Conservation (phyloP, 495 filamentous ascomycete species). For the Trichocladium uniseriatum region DNA sequence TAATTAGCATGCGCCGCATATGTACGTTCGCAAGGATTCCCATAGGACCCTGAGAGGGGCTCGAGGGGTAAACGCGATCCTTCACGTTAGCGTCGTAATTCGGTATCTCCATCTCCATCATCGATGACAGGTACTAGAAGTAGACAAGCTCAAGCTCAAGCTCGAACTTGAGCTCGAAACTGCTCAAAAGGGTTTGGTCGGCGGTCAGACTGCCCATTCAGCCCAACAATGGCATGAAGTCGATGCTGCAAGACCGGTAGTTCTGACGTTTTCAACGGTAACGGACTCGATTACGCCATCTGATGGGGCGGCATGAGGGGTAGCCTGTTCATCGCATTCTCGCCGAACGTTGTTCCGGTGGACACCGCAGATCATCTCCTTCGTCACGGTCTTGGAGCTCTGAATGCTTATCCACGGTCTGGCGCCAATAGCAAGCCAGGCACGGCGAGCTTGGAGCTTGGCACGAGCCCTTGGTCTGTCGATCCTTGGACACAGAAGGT, state of each 20-base stretch:
- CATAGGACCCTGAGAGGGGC: no score
- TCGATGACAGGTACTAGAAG: no score
- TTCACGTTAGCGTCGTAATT: no score
- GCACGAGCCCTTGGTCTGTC: neutral
- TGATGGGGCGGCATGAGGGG: neutral
- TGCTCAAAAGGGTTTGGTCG: neutral
- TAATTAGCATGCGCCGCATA: no score
- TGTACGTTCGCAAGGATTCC: no score
- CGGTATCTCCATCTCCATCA: no score
- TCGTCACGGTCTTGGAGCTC: neutral
- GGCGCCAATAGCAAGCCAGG: constrained; percentile 1
- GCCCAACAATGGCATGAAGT: neutral
- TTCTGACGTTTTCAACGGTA: neutral
- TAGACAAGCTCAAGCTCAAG: no score
- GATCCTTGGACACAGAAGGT: neutral
- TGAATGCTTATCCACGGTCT: no score
- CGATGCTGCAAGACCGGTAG: no score
- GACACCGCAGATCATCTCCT: neutral
- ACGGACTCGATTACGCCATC: neutral
- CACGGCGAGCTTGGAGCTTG: neutral
- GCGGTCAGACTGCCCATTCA: neutral
- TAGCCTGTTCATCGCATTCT: neutral
- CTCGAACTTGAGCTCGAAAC: neutral
- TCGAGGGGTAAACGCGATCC: no score
- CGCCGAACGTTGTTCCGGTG: neutral